Evolutionary conservation across 192 early-diverging fungal genomes (phyloP), one percentile per base, ranked within the genome.

Genomic region (Coemansia biformis): DNA sequence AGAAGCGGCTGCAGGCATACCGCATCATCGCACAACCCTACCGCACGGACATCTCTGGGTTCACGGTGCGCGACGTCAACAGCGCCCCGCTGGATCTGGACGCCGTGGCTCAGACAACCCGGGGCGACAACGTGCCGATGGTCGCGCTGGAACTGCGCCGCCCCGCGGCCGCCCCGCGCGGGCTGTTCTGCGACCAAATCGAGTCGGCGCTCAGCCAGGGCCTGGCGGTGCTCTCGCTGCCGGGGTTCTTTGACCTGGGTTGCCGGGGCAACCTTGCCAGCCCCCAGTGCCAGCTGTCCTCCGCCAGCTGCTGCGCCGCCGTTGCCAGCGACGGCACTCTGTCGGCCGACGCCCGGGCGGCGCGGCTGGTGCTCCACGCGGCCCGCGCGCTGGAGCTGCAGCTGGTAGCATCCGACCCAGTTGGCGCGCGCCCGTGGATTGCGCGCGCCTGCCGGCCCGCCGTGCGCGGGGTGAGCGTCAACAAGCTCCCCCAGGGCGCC

Each of bases 161-260:
- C 19, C 31, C 50, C 14, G 14, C 1, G 7, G 9, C 15, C 4
- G 31, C 19, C 1, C 28, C 44, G 5, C 30, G 45, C 15, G 36
- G 41, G 2, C 16, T n/a, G 17, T 49, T 57, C 22, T 45, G 69
- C 41, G 43, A 54, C 2, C 69, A 73, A 54, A 59, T 65, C 24
- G 69, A 73, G 43, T 36, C 50, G 26, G 69, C 69, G 7, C 54
- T 73, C 19, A 57, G 69, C 47, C 69, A 73, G 38, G 69, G 69
- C 0, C 69, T 73, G 16, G 57, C 69, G 8, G 69, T 48, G 8
- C 43, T 73, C 39, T 52, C 69, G 16, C 41, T 73, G 37, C 54
- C 62, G 12, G 49, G 46, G 23, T 65, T 65, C 41, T 60, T 73
- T 41, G 19, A 19, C 11, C 37, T 52, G 15, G 22, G 48, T 21